Evolutionary conservation across 352 stramenopile genomes (phyloP), one percentile per base, ranked within the genome.

Genomic region (Phytophthora tubulina): DNA sequence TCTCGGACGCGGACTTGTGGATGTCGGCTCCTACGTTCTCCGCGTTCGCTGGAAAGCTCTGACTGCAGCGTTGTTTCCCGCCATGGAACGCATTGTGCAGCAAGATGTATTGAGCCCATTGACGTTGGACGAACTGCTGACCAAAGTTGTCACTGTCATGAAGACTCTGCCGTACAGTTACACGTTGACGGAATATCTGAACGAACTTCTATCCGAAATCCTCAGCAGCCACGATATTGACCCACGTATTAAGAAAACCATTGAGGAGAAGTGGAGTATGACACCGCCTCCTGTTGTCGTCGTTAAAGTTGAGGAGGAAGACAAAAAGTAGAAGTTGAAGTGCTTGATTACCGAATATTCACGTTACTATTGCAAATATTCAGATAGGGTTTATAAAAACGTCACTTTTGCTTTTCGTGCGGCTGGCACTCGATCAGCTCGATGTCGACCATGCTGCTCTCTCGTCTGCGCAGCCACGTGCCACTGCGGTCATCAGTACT

Each of bases 61-160:
- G 27, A 11, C 66, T 21, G 39, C 81, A 3, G 65, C 80, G 8
- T 42, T 93, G 15, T 85, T 89, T 48, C 82, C 82, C 11, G 60
- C 67, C 1, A 70, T 92, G 44, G 44, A 82, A 9, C 82, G 81
- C 31, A 89, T 93, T 35, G 58, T 91, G 6, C 66, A 81, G 32
- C 82, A 88, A 60, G 86, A 92, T 32, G 67, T 62, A 1, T 65
- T 76, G 46, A 89, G 81, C 17, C 84, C 84, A 11, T 58, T 93
- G 27, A 65, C 60, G 3, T 32, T 88, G 7, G 21, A 50, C 4
- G 72, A 90, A 15, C 54, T 92, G 32, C 70, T 93, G 11, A 63
- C 41, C 0, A 46, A 48, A 10, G 55, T 94, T 0, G 52, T 73
- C 46, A 64, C 65, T 32, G 70, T 50, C n/a, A 52, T 30, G 32